Conservation (phyloP, 2,329 filamentous ascomycete genomes). For the Paecilomyces dactylethromorphus region DNA sequence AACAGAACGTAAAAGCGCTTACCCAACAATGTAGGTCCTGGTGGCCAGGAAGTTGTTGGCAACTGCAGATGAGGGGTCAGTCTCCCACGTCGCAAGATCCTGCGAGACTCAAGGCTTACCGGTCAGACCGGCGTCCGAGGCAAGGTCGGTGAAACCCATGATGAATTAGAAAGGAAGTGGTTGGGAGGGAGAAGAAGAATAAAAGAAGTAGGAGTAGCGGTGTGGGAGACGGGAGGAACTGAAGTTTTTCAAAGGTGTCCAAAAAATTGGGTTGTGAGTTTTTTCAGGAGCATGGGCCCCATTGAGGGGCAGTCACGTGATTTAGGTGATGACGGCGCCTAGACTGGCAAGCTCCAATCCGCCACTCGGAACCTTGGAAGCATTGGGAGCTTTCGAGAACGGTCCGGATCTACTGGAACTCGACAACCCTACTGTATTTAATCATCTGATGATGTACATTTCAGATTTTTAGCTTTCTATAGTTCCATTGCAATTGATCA, state of each 20-base stretch:
- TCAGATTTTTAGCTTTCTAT: background rate
- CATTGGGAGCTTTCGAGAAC: constrained; percentile 31
- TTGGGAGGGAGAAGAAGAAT: constrained; percentile 10
- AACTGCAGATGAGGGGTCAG: constrained; percentile 31
- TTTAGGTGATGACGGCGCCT: constrained; percentile 20
- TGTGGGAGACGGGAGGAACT: constrained; percentile 17
- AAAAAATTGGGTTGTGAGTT: constrained; percentile 13
- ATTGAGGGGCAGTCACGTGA: constrained; percentile 20
- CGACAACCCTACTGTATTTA: constrained; percentile 7
- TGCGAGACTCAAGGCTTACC: constrained; percentile 38
- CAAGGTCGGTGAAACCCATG: constrained; percentile 64
- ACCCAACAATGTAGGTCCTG: constrained; percentile 78
- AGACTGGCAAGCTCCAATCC: constrained; percentile 13
- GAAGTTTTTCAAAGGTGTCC: constrained; percentile 18
- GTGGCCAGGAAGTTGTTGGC: constrained; percentile 45
- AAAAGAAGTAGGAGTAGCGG: constrained; percentile 10
- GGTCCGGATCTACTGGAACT: constrained; percentile 5
- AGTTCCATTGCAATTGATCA: background rate
- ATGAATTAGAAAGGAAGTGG: constrained; percentile 17
- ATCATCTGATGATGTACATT: background rate
- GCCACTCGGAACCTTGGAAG: constrained; percentile 20
- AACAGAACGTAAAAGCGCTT: constrained; percentile 40
- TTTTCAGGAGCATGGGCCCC: constrained; percentile 9
- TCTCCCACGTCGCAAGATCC: constrained; percentile 13
- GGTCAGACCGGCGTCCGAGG: constrained; percentile 56